Evolutionary conservation across 805 yeast genomes (phyloP), one percentile per base, ranked within the genome.

Genomic region (Saccharomycopsis vini): DNA sequence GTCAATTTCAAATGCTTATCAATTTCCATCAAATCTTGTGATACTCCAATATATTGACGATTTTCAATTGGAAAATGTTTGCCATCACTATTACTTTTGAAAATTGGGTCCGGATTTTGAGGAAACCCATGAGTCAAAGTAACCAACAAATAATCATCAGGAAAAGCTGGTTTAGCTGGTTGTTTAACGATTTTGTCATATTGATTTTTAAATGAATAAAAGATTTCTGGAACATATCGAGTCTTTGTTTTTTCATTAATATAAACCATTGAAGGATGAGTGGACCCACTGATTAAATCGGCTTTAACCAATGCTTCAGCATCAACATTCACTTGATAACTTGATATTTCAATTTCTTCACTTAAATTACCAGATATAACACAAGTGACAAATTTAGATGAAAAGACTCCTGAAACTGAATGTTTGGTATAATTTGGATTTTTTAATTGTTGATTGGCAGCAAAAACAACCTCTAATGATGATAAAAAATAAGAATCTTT

Each of bases 111-210:
- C 6, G 41, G 41, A 23, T 5, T 10, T 50, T 78, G 74, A 1
- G 95, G 95, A 72, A 92, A 90, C 2, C 97, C 96, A 60, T 92
- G 97, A 4, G 94, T 81, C 50, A 90, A 64, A 2, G 96, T 80
- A 1, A 90, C 95, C 42, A 92, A 63, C 47, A 88, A 61, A 58
- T 84, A 88, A 49, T 88, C 96, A n/a, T 83, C 88, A 2, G 97
- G 97, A 59, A 88, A 85, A 20, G 92, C 83, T 1, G 96, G 95
- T 55, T 81, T 81, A 1, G 95, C 95, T 57, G 85, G 82, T 34
- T 78, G 75, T 55, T 87, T 87, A n/a, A 92, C 94, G 30, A 86
- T 78, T 24, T 87, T 66, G 3, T 85, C 85, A 62, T 92, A 92
- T 63, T 92, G 97, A 58, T 92, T 92, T 47, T 76, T 72, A 58